Conservation (phyloP, 148 eudicot genomes). For the Rheum nobile region DNA sequence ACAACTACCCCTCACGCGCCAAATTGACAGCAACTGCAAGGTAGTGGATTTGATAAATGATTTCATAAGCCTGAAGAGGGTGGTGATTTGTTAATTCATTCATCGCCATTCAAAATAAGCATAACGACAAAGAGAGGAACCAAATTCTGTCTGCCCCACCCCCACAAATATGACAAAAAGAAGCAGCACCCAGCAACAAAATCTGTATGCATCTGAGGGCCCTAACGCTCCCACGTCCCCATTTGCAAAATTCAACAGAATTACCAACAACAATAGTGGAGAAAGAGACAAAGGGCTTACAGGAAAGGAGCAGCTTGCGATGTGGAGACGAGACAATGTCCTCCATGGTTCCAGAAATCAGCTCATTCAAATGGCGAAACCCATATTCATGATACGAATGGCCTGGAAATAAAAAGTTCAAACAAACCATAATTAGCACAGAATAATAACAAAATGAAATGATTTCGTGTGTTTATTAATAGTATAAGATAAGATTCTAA, state of each 20-base stretch:
- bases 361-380: neutral
- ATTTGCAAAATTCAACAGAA: neutral
- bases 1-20: neutral
- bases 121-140: constrained; percentile 1
- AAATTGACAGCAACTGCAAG: neutral
- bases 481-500: neutral
- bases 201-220: neutral
- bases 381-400: neutral
- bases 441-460: neutral
- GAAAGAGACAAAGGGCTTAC: constrained; percentile 1
- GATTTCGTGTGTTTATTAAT: neutral
- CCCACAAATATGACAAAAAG: constrained; percentile 6
- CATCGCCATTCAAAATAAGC: neutral
- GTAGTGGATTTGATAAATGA: neutral
- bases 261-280: neutral
- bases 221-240: neutral
- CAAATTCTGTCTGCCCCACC: constrained; percentile 4
- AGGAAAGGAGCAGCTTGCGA: constrained; percentile 12
- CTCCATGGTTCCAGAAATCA: constrained; percentile 3
- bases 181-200: neutral
- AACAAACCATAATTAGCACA: neutral
- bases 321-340: constrained; percentile 3
- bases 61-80: neutral
- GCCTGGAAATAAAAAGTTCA: neutral
- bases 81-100: neutral